Conservation (phyloP, 1,284 basidiomycete genomes). For the Xanthoconium separans region DNA sequence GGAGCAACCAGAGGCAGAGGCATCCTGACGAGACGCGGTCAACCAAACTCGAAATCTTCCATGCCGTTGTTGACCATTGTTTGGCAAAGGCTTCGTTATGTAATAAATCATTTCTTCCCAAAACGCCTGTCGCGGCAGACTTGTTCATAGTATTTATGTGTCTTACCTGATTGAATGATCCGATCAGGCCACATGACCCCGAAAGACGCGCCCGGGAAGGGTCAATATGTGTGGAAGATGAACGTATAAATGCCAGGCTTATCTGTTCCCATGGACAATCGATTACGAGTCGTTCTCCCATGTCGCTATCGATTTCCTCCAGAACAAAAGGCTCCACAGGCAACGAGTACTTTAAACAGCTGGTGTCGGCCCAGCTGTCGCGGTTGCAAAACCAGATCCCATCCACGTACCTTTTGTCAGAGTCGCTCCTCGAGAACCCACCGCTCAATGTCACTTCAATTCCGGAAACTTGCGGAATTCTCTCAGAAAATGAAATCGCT, state of each 20-base stretch:
- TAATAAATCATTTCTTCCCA: too few relatives aligned
- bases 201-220: too few relatives aligned
- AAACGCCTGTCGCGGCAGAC: too few relatives aligned
- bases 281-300: not conserved
- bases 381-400: constrained; percentile 29
- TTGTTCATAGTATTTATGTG: too few relatives aligned
- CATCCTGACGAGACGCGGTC: constrained; percentile 16
- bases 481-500: constrained; percentile 39
- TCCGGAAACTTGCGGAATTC: constrained; percentile 39
- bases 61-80: constrained; percentile 13
- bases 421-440: constrained; percentile 17
- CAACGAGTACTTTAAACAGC: constrained; percentile 18
- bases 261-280: not conserved
- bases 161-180: too few relatives aligned
- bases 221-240: not conserved
- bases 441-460: constrained; percentile 31
- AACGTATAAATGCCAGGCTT: not conserved
- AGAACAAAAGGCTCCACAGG: constrained; percentile 27
- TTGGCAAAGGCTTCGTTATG: constrained; percentile 5
- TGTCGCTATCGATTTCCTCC: constrained; percentile 19
- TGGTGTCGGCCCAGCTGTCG: constrained; percentile 17
- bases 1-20: constrained; percentile 43
- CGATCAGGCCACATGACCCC: too few relatives aligned
- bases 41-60: constrained; percentile 6
- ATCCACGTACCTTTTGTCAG: constrained; percentile 12